Conservation (phyloP, 1,284 basidiomycete species). For the Schizophyllum commune region DNA sequence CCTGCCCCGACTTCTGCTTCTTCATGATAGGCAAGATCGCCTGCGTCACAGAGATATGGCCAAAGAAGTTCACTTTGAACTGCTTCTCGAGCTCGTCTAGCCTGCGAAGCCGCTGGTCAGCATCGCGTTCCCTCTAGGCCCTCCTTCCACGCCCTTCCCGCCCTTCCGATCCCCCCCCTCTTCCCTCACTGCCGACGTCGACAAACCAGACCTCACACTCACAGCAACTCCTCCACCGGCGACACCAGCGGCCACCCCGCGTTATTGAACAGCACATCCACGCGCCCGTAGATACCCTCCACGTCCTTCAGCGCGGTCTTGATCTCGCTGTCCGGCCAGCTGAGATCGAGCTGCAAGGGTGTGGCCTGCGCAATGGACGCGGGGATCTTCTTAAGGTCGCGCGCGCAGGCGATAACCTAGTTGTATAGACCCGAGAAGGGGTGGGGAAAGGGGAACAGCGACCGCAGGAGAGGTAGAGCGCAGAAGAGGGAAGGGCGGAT, state of each 20-base stretch:
- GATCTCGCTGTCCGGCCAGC: constrained; percentile 16
- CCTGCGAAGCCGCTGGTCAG: not conserved
- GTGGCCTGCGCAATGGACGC: constrained; percentile 13
- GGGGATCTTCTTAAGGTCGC: constrained; percentile 6
- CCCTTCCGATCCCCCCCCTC: too few species aligned
- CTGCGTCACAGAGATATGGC: constrained; percentile 22
- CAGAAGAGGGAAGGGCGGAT: too few species aligned
- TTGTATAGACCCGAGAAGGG: not conserved
- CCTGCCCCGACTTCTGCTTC: constrained; percentile 16
- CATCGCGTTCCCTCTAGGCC: too few species aligned
- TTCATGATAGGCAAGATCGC: constrained; percentile 21
- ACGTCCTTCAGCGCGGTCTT: constrained; percentile 13
- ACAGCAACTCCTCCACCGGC: constrained; percentile 23
- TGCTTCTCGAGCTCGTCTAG: constrained; percentile 17
- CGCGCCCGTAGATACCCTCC: constrained; percentile 16
- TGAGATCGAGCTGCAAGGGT: constrained; percentile 18
- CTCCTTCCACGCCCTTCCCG: too few species aligned
- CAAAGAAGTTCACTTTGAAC: constrained; percentile 25
- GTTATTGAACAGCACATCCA: constrained; percentile 10
- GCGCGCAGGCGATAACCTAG: constrained; percentile 22
- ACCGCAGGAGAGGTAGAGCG: too few species aligned
- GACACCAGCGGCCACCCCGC: constrained; percentile 17
- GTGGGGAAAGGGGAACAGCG: too few species aligned
- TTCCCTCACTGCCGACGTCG: too few species aligned
- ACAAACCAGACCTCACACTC: not conserved